Evolutionary conservation across 2,329 filamentous ascomycete species (phyloP).

Genomic region (Thelonectria blattea): DNA sequence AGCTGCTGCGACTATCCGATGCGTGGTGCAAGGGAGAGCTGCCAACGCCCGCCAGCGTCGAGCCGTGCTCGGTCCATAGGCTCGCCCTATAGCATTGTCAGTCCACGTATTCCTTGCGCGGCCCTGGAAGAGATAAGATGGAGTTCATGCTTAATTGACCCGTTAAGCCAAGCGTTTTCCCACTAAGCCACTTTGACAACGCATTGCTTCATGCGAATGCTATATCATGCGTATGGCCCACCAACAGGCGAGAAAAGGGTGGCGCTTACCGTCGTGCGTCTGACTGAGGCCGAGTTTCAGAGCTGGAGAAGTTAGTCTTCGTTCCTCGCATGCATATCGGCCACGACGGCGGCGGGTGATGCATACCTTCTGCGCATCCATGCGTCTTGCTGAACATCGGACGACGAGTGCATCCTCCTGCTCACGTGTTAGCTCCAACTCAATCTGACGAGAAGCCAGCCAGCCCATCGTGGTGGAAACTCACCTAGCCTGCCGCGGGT

Average conservation of each 20-base stretch:
- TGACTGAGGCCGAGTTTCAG: constrained; percentile 27
- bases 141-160: constrained; percentile 8
- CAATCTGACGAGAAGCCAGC: not conserved
- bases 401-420: constrained; percentile 31
- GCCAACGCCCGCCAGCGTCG: constrained; percentile 9
- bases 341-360: not conserved
- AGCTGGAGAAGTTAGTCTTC: constrained; percentile 19
- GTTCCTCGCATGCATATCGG: not conserved
- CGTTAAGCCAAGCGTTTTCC: constrained; percentile 3
- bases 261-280: constrained; percentile 32
- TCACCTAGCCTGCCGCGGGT: constrained; percentile 37
- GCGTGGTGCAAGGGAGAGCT: constrained; percentile 36
- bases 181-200: constrained; percentile 11
- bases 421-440: constrained; percentile 17
- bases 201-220: constrained; percentile 8
- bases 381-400: constrained; percentile 31
- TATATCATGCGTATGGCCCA: constrained; percentile 2
- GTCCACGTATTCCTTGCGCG: constrained; percentile 6
- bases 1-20: constrained; percentile 59
- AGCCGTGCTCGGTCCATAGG: constrained; percentile 31
- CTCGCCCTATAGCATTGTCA: constrained; percentile 31
- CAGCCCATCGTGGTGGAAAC: constrained; percentile 1
- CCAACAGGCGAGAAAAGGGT: not conserved
- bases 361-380: constrained; percentile 32
- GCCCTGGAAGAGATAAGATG: not conserved